phyloP scores from a whole-genome alignment of 1,284 basidiomycete genomes.

The Fomes fomentarius region DNA sequence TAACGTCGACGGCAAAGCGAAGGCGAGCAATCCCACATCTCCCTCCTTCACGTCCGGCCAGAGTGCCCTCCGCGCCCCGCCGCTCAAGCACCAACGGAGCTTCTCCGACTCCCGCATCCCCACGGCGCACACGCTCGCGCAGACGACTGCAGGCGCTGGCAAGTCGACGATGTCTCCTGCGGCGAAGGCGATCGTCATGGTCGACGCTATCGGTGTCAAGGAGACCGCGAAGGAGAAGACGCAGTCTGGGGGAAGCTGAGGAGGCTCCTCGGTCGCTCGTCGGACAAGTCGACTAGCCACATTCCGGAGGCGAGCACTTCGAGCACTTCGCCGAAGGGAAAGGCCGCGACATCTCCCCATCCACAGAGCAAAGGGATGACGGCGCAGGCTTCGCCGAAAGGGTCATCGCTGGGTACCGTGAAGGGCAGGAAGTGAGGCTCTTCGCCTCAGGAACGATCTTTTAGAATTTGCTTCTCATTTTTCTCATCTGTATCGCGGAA shows the following conservation, averaged over 20 bases:
- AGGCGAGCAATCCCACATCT: no score
- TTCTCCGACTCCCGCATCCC: slow-evolving; percentile 30
- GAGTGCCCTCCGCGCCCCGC: slow-evolving; percentile 7
- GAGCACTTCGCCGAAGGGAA: background rate
- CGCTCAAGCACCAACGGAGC: slow-evolving; percentile 28
- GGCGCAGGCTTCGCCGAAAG: background rate
- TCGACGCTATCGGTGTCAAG: slow-evolving; percentile 59
- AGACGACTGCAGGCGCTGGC: slow-evolving; percentile 27
- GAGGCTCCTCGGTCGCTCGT: slow-evolving; percentile 26
- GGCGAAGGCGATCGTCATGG: slow-evolving; percentile 62
- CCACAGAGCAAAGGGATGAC: slow-evolving; percentile 1
- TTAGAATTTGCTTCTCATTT: no score
- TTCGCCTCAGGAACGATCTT: no score
- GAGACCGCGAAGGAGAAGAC: slow-evolving; percentile 34
- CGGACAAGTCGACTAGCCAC: slow-evolving; percentile 16
- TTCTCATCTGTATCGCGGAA: background rate
- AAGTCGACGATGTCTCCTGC: slow-evolving; percentile 44
- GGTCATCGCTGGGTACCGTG: background rate
- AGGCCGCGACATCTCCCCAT: no score
- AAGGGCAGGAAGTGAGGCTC: background rate
- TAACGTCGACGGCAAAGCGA: slow-evolving; percentile 52
- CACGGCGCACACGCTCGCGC: slow-evolving; percentile 15
- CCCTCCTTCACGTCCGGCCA: slow-evolving; percentile 6
- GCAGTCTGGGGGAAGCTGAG: slow-evolving; percentile 28
- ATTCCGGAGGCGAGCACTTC: slow-evolving; percentile 15